These are phyloP conservation scores for Abrus precatorius DNA, from an alignment of 306 rosid species.

Conservation along the genomic window DNA sequence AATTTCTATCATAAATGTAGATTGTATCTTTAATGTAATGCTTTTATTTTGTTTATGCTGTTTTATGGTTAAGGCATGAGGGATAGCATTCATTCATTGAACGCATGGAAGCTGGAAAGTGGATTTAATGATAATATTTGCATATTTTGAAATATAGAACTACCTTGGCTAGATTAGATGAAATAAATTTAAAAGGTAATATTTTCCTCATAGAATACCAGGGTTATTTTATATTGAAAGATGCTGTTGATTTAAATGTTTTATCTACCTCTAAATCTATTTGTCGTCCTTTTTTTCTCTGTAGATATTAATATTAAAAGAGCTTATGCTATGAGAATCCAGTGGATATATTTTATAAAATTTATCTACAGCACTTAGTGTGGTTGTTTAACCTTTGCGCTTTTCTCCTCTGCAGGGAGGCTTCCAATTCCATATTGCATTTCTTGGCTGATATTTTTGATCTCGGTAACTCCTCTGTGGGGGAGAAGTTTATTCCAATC, in stretches of 20 bases:
- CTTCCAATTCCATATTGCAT: slow-evolving; percentile 94
- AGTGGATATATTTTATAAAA: slow-evolving; percentile 1
- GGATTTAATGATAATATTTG: too few species aligned
- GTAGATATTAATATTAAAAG: not conserved
- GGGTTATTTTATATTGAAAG: slow-evolving; percentile 5
- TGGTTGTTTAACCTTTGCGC: slow-evolving; percentile 39
- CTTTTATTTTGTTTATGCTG: not conserved
- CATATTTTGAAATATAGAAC: too few species aligned
- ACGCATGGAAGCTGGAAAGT: too few species aligned
- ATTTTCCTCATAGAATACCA: not conserved
- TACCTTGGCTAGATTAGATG: too few species aligned
- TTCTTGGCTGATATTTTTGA: slow-evolving; percentile 92
- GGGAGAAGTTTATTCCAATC: slow-evolving; percentile 75
- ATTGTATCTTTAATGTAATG: not conserved
- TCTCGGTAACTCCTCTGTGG: slow-evolving; percentile 67
- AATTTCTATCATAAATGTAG: not conserved
- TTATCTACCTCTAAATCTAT: not conserved
- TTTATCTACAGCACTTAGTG: not conserved
- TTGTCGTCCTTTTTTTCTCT: slow-evolving; percentile 17
- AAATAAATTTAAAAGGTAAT: not conserved
- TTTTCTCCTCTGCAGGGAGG: slow-evolving; percentile 75
- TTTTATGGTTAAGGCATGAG: not conserved
- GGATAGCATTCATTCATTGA: not conserved
- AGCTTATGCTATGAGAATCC: not conserved
- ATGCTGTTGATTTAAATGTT: slow-evolving; percentile 5